Conservation (phyloP, 805 yeast genomes). For the Hanseniaspora hatyaiensis region DNA sequence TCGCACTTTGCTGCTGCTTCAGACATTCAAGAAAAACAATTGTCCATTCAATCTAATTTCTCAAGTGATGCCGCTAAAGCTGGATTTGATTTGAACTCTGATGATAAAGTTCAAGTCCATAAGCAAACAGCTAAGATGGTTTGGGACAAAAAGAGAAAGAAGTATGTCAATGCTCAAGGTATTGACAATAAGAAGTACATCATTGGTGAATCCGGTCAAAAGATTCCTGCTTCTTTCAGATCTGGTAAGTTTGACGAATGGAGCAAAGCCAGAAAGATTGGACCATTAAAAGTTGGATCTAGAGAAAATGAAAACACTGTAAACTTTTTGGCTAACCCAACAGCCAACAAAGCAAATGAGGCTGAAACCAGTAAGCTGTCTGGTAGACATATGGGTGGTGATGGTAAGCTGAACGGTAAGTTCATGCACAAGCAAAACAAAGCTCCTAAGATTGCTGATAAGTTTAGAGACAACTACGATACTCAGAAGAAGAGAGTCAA, state of each 20-base stretch:
- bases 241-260: conserved; percentile 89
- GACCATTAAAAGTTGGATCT: conserved; percentile 45
- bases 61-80: conserved; percentile 77
- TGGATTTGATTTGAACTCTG: conserved; percentile 74
- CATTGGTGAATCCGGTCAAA: conserved; percentile 88
- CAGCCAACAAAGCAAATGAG: background rate
- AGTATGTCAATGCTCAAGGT: conserved; percentile 70
- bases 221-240: conserved; percentile 79
- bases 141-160: conserved; percentile 92
- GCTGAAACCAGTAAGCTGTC: background rate
- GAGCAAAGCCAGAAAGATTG: conserved; percentile 59
- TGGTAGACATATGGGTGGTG: conserved; percentile 22
- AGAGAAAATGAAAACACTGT: conserved; percentile 34
- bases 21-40: conserved; percentile 73
- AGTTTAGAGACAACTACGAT: conserved; percentile 72
- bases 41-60: conserved; percentile 46
- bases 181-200: conserved; percentile 69
- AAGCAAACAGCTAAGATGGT: conserved; percentile 56
- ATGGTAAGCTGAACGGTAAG: conserved; percentile 33
- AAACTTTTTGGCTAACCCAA: conserved; percentile 28
- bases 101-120: conserved; percentile 54
- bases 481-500: conserved; percentile 71
- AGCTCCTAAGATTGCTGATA: conserved; percentile 89
- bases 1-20: conserved; percentile 81
- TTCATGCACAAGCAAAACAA: conserved; percentile 62